These are phyloP conservation scores for Scheffersomyces lignosus DNA, from an alignment of 805 yeast genomes.

Conservation along the genomic window DNA sequence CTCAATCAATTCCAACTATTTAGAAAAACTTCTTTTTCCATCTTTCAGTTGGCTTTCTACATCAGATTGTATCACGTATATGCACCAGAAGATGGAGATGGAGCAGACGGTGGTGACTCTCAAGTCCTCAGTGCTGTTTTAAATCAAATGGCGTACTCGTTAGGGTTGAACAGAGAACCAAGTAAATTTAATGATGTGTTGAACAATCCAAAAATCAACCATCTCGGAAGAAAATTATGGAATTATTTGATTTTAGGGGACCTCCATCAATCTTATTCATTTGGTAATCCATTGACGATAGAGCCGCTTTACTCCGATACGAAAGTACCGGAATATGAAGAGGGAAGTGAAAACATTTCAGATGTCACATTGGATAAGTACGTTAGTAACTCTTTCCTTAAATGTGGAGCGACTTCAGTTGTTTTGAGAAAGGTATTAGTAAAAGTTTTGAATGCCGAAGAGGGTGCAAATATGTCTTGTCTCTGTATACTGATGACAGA, in stretches of 20 bases:
- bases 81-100: conserved; percentile 45
- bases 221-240: conserved; percentile 28
- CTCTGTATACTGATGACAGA: conserved; percentile 32
- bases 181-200: conserved; percentile 35
- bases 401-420: conserved; percentile 2
- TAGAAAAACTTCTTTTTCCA: conserved; percentile 31
- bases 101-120: conserved; percentile 40
- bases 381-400: conserved; percentile 9
- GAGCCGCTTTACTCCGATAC: conserved; percentile 12
- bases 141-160: conserved; percentile 64
- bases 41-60: conserved; percentile 31
- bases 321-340: conserved; percentile 10
- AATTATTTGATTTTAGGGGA: conserved; percentile 12
- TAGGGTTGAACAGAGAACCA: conserved; percentile 73
- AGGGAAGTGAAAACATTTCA: conserved; percentile 15
- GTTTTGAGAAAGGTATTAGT: conserved; percentile 2
- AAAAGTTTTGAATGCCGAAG: conserved; percentile 8
- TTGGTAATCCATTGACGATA: conserved; percentile 13
- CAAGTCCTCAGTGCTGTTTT: conserved; percentile 39
- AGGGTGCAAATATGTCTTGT: conserved; percentile 21
- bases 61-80: conserved; percentile 30
- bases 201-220: conserved; percentile 16
- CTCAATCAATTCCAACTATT: conserved; percentile 54
- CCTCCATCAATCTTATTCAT: conserved; percentile 9
- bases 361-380: conserved; percentile 10